Evolutionary conservation across 169 alveolate genomes (phyloP).

Genomic region (Ichthyophthirius multifiliis): DNA sequence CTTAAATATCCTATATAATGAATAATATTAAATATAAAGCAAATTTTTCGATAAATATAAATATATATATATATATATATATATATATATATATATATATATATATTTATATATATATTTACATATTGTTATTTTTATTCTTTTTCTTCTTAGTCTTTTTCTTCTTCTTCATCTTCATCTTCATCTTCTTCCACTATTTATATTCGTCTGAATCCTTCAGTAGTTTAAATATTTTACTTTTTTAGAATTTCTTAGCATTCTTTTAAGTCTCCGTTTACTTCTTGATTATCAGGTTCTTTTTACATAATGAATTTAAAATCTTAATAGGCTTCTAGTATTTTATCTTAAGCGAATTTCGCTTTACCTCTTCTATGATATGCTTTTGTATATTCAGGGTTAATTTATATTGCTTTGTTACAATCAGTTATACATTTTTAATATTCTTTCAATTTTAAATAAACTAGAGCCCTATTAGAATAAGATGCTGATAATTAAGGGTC

Average conservation of each 20-base stretch:
- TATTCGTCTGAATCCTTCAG: constrained; percentile 52
- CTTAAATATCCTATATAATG: too few relatives aligned
- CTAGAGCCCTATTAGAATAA: constrained; percentile 80
- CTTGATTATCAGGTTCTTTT: constrained; percentile 70
- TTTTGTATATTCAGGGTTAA: constrained; percentile 67
- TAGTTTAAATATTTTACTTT: constrained; percentile 27
- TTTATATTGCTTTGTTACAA: constrained; percentile 73
- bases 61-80: too few relatives aligned
- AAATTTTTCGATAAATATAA: too few relatives aligned
- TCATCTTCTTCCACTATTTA: constrained; percentile 74
- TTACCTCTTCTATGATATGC: constrained; percentile 83
- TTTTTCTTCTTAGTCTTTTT: background rate
- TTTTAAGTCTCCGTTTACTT: constrained; percentile 67
- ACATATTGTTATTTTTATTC: background rate
- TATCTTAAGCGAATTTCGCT: constrained; percentile 57
- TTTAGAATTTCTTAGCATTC: constrained; percentile 44
- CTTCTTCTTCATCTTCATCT: constrained; percentile 65
- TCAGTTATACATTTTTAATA: constrained; percentile 70
- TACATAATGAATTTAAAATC: constrained; percentile 69
- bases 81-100: background rate
- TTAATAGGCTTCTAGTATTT: constrained; percentile 53
- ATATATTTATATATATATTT: background rate
- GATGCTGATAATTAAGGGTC: constrained; percentile 67
- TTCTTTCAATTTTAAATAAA: constrained; percentile 59
- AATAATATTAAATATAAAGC: too few relatives aligned